Base-by-base conservation (phyloP, 1,139 yeast species). In the Pichia sp. region DNA sequence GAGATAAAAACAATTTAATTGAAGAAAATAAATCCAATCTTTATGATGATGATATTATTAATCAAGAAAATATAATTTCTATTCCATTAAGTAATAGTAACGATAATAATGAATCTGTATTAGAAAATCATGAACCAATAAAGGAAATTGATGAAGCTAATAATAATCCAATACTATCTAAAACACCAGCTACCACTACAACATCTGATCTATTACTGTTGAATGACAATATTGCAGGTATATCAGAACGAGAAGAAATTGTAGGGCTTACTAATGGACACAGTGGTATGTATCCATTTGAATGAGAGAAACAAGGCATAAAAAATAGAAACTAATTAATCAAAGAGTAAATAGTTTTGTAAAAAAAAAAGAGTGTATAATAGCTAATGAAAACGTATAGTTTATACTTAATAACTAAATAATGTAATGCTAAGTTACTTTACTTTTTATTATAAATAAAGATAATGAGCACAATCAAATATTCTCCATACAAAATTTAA, bases 181-280 rank as follows among this genome's bases (percentile, higher is more conserved):
- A 40, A 29, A 46, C 49, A 7, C 47, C 47, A 2, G 49, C 49
- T 6, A 46, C 46, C 2, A 46, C 49, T 3, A 36, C 27, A 10
- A 30, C 49, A 3, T 37, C 42, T 20, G 49, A 46, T 3, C 16
- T 47, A 23, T 29, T 42, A 4, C 25, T 45, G 22, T 35, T 45
- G 22, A 41, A 46, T 24, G 50, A 47, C 27, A 45, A 47, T 24
- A 28, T 45, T 23, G 31, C 37, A 10, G 43, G 40, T 20, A 36
- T 45, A 20, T 35, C 48, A 1, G 48, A 44, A 22, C 25, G 41
- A 6, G 48, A 47, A 12, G 50, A 47, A 35, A 39, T 45, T 35
- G 50, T 37, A 9, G 48, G 48, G 3, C 31, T 44, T 12, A 41
- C 49, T 4, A 46, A 45, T 24, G 45, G 48, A 2, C 51, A 47